Base-by-base conservation (phyloP, 2,329 filamentous ascomycete species). In the Zymoseptoria pseudotritici region DNA sequence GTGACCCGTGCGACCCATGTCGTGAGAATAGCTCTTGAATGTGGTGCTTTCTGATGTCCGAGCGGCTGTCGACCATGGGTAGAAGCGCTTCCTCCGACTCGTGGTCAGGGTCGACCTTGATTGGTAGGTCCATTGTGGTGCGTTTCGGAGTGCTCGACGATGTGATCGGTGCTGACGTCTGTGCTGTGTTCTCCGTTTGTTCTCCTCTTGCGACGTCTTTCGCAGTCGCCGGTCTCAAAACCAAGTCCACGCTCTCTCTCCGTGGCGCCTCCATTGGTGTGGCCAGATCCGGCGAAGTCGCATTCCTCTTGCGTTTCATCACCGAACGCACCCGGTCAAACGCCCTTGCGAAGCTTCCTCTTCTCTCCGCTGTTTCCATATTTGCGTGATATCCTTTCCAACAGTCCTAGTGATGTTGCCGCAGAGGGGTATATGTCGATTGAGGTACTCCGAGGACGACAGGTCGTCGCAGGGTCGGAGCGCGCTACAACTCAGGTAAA, bases 11-110 rank as follows among this genome's bases (percentile, higher is more conserved):
- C 59, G 78, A 67, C 24, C 76, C 75, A 54, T 78, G 76, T 57
- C 75, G 76, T 52, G 72, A 73, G 58, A 78, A 78, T 5, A 79
- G 70, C 3, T 70, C 69, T 52, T 71, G 73, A 42, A 74, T 74
- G 42, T 63, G 67, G 20, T 68, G 63, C 7, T 67, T 57, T 3
- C 59, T 59, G 5, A 68, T 53, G 17, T 63, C 65, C 8, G 58
- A 54, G 21, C 65, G 60, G 31, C 21, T 57, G n/a, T 57, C 52
- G 20, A 60, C 46, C 50, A 66, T 60, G n/a, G 66, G 65, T 22
- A 66, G 52, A 8, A 67, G 57, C 6, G 63, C 58, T 57, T 68
- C 64, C 22, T 66, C 65, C 19, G 56, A 51, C 22, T 67, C 64
- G 7, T 60, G 57, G n/a, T 59, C 53, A 19, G 61, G 62, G 52